These are phyloP conservation scores for Skeletonema marinoi DNA, from an alignment of 108 stramenopile genomes.

Conservation along the genomic window DNA sequence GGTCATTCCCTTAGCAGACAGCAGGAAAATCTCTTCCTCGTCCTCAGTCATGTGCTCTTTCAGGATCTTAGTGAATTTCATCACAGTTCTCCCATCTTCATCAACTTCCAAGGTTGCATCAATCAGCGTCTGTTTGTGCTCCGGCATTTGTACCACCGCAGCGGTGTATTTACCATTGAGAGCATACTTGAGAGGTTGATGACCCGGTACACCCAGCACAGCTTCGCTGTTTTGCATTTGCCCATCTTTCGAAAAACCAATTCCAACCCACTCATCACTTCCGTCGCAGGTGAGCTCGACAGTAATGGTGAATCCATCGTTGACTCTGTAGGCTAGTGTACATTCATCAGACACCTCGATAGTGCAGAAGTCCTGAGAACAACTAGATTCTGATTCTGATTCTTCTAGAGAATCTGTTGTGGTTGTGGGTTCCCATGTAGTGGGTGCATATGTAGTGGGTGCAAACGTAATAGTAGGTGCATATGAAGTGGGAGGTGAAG, in stretches of 20 bases:
- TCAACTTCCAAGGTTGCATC: slow-evolving; percentile 1
- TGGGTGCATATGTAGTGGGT: no score
- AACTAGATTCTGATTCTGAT: not conserved
- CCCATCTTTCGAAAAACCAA: not conserved
- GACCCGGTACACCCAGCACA: slow-evolving; percentile 1
- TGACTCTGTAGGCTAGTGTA: not conserved
- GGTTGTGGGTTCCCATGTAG: no score
- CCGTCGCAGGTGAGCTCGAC: not conserved
- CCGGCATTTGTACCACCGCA: not conserved
- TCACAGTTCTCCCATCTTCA: not conserved
- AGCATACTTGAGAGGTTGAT: slow-evolving; percentile 2
- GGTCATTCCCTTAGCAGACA: not conserved
- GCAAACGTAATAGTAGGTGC: no score
- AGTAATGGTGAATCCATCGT: not conserved
- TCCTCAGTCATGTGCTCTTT: not conserved
- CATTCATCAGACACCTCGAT: not conserved
- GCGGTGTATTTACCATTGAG: slow-evolving; percentile 3
- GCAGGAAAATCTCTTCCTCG: not conserved
- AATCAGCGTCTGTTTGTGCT: not conserved
- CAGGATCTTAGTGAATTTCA: not conserved
- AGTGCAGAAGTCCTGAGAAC: not conserved
- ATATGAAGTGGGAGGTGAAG: no score
- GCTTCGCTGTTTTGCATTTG: not conserved
- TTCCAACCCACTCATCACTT: slow-evolving; percentile 3
- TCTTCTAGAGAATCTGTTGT: no score